Base-by-base conservation (phyloP, 2,329 filamentous ascomycete species). In the Eutypa lata region DNA sequence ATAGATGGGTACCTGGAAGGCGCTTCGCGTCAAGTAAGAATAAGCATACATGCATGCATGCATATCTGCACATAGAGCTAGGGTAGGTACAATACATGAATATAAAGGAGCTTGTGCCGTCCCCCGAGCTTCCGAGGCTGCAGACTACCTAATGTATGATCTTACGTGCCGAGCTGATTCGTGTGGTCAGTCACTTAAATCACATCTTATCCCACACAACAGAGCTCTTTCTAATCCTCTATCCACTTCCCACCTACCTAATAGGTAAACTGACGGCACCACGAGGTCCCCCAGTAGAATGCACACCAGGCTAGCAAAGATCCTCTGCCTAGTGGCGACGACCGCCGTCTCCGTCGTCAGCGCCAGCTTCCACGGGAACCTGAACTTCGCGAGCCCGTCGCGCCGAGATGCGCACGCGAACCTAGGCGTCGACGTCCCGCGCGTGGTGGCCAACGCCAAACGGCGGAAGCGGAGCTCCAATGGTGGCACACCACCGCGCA, bases 301-400 rank as follows among this genome's bases (percentile, higher is more conserved):
- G 47, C 31, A n/a, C 35, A 49, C 26, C 8, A 11, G 16, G 3
- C 6, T 42, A 44, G 22, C 19, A 16, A 28, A 21, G 10, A 52
- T 54, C 49, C 18, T 52, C 10, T 53, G 48, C 35, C 45, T 57
- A 14, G 51, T 44, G 10, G 37, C 48, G 10, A 49, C 53, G 18
- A 24, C 47, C 5, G 54, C 44, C 6, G 26, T n/a, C 43, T 40
- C 52, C 5, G 48, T 48, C 13, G 10, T 52, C 3, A 31, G 59
- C 53, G 16, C 56, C 5, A 50, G 45, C 19, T 66, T 68, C 43
- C 57, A 61, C 50, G 68, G 68, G 3, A 89, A 89, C 64, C 66
- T 89, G 55, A 89, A 89, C 71, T 90, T 88, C 66, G 75, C 77
- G 48, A 86, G 81, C 60, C 86, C 87, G 6, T 89, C 86, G 1